Percentiles rank a stretch among this genome's conserved stretches.
phyloP scores from a whole-genome alignment of 768 basidiomycete genomes.

The Suillus luteus region DNA sequence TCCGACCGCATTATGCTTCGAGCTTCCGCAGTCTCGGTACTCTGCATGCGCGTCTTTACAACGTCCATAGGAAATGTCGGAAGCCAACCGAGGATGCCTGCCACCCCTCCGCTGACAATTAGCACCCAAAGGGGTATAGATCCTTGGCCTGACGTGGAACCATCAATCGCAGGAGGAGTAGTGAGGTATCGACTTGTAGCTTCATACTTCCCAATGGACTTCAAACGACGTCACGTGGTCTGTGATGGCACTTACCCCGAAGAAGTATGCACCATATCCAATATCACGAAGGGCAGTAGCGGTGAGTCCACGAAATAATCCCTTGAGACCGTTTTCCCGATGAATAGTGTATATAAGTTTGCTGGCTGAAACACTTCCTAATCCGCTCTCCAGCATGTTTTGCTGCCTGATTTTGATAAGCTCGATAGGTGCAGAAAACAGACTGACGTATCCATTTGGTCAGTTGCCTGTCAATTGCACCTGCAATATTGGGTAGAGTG shows the following conservation, averaged over 20 bases:
- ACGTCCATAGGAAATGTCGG: conserved; percentile 88
- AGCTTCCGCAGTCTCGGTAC: conserved; percentile 26
- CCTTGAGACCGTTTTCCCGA: conserved; percentile 55
- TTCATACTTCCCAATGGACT: conserved; percentile 51
- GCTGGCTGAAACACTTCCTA: conserved; percentile 46
- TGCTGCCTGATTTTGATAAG: conserved; percentile 88
- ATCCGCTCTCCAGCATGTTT: conserved; percentile 39
- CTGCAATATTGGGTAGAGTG: conserved; percentile 17
- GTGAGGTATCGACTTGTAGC: conserved; percentile 57
- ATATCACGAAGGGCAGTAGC: conserved; percentile 76
- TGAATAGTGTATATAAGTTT: conserved; percentile 60
- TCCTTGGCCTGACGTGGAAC: conserved; percentile 43
- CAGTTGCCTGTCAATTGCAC: neutral
- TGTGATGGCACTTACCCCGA: conserved; percentile 49
- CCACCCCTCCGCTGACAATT: conserved; percentile 73
- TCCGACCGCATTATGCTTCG: neutral
- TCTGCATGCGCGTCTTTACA: conserved; percentile 88
- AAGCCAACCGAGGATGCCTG: conserved; percentile 78
- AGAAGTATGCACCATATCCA: conserved; percentile 87
- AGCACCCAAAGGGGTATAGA: conserved; percentile 55
- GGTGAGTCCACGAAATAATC: conserved; percentile 75
- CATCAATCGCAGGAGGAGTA: conserved; percentile 22
- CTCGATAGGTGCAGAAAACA: conserved; percentile 83
- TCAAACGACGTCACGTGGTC: conserved; percentile 9
- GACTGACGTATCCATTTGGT: conserved; percentile 37